Conservation (phyloP, 2,329 filamentous ascomycete species). For the Cercospora janseana region DNA sequence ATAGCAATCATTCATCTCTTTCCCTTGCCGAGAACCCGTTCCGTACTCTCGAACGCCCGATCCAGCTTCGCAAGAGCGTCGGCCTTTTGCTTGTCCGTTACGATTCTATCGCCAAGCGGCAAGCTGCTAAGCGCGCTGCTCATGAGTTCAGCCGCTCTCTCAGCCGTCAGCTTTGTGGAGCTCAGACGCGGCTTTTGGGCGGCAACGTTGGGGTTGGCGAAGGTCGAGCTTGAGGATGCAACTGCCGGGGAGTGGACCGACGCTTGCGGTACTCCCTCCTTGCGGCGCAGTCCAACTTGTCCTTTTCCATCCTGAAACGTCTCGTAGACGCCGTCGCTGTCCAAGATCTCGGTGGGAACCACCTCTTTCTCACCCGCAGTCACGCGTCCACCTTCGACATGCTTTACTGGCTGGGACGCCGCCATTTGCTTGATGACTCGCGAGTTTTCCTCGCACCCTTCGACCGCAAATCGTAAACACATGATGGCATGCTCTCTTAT, state of each 20-base stretch:
- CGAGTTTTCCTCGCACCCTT: slow-evolving; percentile 70
- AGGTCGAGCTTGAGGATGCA: slow-evolving; percentile 5
- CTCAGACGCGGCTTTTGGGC: slow-evolving; percentile 25
- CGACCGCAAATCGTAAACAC: slow-evolving; percentile 71
- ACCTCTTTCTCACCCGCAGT: slow-evolving; percentile 20
- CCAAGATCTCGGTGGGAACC: slow-evolving; percentile 50
- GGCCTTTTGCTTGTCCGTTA: slow-evolving; percentile 43
- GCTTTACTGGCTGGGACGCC: slow-evolving; percentile 16
- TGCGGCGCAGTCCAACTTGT: slow-evolving; percentile 48
- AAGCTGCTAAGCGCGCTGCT: slow-evolving; percentile 49
- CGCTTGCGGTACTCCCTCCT: slow-evolving; percentile 29
- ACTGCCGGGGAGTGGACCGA: slow-evolving; percentile 25
- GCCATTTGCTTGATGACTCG: slow-evolving; percentile 65
- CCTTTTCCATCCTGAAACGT: slow-evolving; percentile 52
- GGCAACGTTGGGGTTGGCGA: slow-evolving; percentile 12
- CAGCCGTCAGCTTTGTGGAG: slow-evolving; percentile 37
- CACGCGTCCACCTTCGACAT: slow-evolving; percentile 22
- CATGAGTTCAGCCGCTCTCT: slow-evolving; percentile 48
- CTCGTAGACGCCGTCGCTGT: slow-evolving; percentile 42
- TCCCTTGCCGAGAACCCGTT: slow-evolving; percentile 26
- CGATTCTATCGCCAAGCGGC: slow-evolving; percentile 41
- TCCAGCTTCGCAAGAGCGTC: slow-evolving; percentile 50
- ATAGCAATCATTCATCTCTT: slow-evolving; percentile 13
- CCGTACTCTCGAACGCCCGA: slow-evolving; percentile 36
- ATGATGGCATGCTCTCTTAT: slow-evolving; percentile 89